These are phyloP conservation scores for Tilletiaria anomala DNA, from an alignment of 1,284 basidiomycete genomes.

Conservation along the genomic window DNA sequence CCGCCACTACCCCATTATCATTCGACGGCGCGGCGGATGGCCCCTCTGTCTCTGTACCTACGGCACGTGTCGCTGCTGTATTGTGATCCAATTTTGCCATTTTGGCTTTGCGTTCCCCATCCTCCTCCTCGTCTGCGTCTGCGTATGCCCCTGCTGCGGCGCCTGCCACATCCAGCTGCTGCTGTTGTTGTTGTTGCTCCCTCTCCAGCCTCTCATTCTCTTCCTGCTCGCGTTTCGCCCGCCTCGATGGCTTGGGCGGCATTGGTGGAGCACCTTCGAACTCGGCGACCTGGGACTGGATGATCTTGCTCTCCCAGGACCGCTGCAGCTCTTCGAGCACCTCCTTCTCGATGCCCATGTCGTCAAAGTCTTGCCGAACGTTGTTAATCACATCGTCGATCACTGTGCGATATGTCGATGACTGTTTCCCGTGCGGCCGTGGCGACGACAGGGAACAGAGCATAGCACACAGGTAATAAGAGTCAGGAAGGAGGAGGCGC, in stretches of 20 bases:
- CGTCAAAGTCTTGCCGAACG: conserved; percentile 89
- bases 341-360: conserved; percentile 84
- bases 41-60: no score
- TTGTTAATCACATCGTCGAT: conserved; percentile 87
- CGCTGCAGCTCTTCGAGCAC: conserved; percentile 73
- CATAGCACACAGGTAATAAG: no score
- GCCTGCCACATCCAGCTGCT: neutral
- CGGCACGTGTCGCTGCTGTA: no score
- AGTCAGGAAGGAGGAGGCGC: neutral
- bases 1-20: no score
- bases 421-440: no score
- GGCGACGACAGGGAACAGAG: neutral
- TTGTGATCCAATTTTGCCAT: no score
- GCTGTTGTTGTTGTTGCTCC: neutral
- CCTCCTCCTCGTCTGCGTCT: conserved; percentile 2
- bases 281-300: conserved; percentile 81
- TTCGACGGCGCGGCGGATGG: no score
- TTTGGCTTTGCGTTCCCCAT: conserved; percentile 10
- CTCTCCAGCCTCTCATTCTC: no score
- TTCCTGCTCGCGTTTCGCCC: neutral
- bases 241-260: conserved; percentile 12
- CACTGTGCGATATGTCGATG: conserved; percentile 74
- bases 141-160: neutral
- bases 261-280: conserved; percentile 52
- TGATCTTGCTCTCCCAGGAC: conserved; percentile 89